A percentile compares a stretch with the other conserved stretches of the same genome.
These are phyloP conservation scores for Hymenoscyphus fraxineus DNA, from an alignment of 2,329 filamentous ascomycete genomes.

Conservation along the genomic window DNA sequence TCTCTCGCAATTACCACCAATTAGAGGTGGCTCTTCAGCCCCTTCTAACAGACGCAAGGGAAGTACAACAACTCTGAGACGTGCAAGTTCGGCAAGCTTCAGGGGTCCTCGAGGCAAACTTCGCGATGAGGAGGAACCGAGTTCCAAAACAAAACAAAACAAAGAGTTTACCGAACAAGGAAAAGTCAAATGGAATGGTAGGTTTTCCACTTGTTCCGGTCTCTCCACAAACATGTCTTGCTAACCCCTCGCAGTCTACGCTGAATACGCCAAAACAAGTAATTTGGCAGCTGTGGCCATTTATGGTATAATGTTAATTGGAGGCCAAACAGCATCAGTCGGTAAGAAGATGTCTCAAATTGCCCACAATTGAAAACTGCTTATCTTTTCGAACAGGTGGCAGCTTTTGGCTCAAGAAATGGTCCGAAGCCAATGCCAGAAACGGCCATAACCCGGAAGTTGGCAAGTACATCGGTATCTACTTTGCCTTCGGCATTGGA, in stretches of 20 bases:
- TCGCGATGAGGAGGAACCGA: slow-evolving; percentile 78
- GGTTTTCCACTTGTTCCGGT: slow-evolving; percentile 19
- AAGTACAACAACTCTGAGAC: slow-evolving; percentile 77
- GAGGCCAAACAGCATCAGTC: slow-evolving; percentile 78
- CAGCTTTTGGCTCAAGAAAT: slow-evolving; percentile 89
- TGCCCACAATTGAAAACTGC: neutral
- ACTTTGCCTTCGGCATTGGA: slow-evolving; percentile 91
- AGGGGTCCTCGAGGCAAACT: slow-evolving; percentile 79
- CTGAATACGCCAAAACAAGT: slow-evolving; percentile 91
- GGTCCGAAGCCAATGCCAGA: slow-evolving; percentile 76
- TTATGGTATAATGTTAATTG: slow-evolving; percentile 73
- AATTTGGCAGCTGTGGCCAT: slow-evolving; percentile 79
- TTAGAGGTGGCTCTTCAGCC: slow-evolving; percentile 52
- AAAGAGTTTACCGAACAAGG: slow-evolving; percentile 92
- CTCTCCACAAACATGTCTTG: slow-evolving; percentile 13
- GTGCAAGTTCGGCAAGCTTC: slow-evolving; percentile 90
- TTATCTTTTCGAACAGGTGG: slow-evolving; percentile 49
- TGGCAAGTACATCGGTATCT: slow-evolving; percentile 89
- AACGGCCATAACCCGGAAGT: slow-evolving; percentile 68
- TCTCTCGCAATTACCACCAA: slow-evolving; percentile 71
- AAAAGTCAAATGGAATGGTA: slow-evolving; percentile 87
- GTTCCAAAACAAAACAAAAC: slow-evolving; percentile 70
- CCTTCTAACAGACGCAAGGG: slow-evolving; percentile 54
- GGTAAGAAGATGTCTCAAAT: slow-evolving; percentile 44
- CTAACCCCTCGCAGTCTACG: slow-evolving; percentile 59